phyloP scores from a whole-genome alignment of 331 rosid species.

The Saraca asoca region DNA sequence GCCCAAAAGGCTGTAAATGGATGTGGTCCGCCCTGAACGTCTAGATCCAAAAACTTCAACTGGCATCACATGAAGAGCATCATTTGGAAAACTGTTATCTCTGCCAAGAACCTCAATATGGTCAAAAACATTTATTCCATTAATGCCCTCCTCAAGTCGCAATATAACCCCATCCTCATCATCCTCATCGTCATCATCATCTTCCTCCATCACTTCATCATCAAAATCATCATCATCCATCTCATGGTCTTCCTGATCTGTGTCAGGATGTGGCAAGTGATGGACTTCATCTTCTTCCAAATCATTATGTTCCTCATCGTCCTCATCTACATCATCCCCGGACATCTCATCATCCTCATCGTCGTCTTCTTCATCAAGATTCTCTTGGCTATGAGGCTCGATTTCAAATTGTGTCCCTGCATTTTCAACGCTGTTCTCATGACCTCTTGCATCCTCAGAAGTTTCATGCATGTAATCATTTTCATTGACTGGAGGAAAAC shows the following conservation, averaged over 20 bases:
- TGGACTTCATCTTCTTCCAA: slow-evolving; percentile 87
- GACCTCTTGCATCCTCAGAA: slow-evolving; percentile 71
- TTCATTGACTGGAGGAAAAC: slow-evolving; percentile 66
- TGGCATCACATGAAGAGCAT: slow-evolving; percentile 93
- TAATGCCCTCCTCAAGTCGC: slow-evolving; percentile 96
- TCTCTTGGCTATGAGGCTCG: slow-evolving; percentile 78
- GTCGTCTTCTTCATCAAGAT: slow-evolving; percentile 78
- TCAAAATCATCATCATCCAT: slow-evolving; percentile 94
- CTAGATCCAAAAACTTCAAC: slow-evolving; percentile 98
- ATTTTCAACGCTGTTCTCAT: slow-evolving; percentile 64
- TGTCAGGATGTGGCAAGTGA: slow-evolving; percentile 89
- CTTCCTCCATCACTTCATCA: slow-evolving; percentile 91
- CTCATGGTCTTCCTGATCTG: slow-evolving; percentile 96
- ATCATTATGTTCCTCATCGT: slow-evolving; percentile 93
- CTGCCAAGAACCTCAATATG: slow-evolving; percentile 96
- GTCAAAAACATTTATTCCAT: slow-evolving; percentile 95
- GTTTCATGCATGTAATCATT: slow-evolving; percentile 92
- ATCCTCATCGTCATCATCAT: slow-evolving; percentile 92
- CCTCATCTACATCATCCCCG: slow-evolving; percentile 88
- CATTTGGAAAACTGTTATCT: slow-evolving; percentile 83
- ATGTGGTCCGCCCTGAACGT: slow-evolving; percentile 92
- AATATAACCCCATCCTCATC: slow-evolving; percentile 93
- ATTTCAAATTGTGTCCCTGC: slow-evolving; percentile 73
- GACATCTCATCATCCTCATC: slow-evolving; percentile 82
- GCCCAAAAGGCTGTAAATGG: slow-evolving; percentile 94